A percentile compares a stretch with the other conserved stretches of the same genome.
These are phyloP conservation scores for Capronia coronata DNA, from an alignment of 2,329 filamentous ascomycete genomes.

Conservation along the genomic window DNA sequence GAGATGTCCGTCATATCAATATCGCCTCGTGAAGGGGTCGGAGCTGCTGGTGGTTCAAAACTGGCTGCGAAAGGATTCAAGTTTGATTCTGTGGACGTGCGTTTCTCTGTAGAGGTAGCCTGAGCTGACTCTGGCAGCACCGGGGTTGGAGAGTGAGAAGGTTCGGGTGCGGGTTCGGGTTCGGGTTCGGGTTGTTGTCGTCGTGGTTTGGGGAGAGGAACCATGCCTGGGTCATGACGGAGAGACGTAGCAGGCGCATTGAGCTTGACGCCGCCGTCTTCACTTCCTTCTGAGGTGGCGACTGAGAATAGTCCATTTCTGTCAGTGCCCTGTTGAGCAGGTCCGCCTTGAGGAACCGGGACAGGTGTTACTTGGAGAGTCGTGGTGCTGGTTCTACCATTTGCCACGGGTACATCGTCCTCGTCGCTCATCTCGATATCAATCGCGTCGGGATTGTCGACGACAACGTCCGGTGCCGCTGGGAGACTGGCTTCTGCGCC, in stretches of 20 bases:
- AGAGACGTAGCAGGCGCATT: slow-evolving; percentile 5
- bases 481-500: slow-evolving; percentile 1
- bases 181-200: too few species aligned
- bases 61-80: background rate
- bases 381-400: background rate
- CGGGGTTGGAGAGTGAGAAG: background rate
- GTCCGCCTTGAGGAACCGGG: background rate
- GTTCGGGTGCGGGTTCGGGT: background rate
- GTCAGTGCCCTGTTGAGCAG: background rate
- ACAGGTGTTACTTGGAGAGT: background rate
- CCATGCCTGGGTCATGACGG: background rate
- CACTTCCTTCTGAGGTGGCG: slow-evolving; percentile 19
- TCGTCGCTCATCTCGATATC: slow-evolving; percentile 56
- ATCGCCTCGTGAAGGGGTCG: background rate
- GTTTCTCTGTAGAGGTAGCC: too few species aligned
- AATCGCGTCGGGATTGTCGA: slow-evolving; percentile 25
- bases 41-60: background rate
- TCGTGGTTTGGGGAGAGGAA: too few species aligned
- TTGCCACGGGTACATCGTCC: slow-evolving; percentile 32
- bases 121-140: too few species aligned
- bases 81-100: background rate
- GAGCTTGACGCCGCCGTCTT: slow-evolving; percentile 23
- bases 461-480: background rate
- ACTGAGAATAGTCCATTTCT: background rate
- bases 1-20: background rate